Evolutionary conservation across 306 rosid species (phyloP), one percentile per base, ranked within the genome.

Genomic region (Medicago lupulina): DNA sequence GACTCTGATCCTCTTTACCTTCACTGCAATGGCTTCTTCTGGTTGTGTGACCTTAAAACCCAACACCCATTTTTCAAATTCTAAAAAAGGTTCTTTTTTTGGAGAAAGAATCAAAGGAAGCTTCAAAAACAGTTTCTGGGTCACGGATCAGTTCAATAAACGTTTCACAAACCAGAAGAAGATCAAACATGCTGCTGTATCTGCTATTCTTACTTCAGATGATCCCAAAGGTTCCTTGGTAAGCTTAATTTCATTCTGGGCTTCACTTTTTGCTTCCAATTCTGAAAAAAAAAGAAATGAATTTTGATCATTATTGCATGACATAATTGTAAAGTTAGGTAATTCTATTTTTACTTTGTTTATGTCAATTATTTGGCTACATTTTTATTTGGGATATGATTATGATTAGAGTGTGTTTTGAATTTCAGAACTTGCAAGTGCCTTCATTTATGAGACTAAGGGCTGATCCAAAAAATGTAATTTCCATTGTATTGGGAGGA

Each of bases 401-500:
- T 57, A 14, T 31, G 9, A 28, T 59, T 28, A 28, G 39, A 10
- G 59, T 34, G 71, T 63, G 43, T 78, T 36, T 81, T 81, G 34
- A 50, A 69, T 70, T 74, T 73, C 87, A 93, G 98, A 67, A 76
- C 47, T 44, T 89, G 78, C 87, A 87, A 76, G 79, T 86, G 57
- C 91, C 93, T 31, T 31, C 78, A n/a, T 76, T 87, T 31, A 16
- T 75, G 41, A 87, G 88, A 75, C 50, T 47, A 67, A 86, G 63
- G 47, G 92, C 79, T 9, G 92, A 94, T 53, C 97, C 96, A 0
- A 90, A 86, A 57, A 89, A 77, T 82, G 97, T 94, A 46, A 84
- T 88, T 88, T 86, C 97, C 5, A 88, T 94, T 75, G 85, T 94
- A 73, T 67, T 94, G 85, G 97, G 98, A 70, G 97, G 98, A 36